These are phyloP conservation scores for Bullera alba DNA, from an alignment of 768 basidiomycete genomes.

Conservation along the genomic window DNA sequence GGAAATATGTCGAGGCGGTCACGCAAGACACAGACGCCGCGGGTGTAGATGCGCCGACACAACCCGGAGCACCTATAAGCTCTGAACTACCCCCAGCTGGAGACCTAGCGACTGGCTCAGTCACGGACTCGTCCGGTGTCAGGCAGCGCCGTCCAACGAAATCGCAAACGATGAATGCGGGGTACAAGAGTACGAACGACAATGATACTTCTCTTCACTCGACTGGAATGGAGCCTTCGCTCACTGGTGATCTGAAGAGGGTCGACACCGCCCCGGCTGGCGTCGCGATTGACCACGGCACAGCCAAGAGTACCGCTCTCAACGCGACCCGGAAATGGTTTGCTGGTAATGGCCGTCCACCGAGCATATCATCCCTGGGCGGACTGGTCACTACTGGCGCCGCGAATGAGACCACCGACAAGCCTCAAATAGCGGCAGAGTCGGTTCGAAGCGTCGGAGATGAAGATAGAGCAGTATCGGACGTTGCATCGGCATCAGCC, in stretches of 20 bases:
- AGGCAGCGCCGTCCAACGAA: conserved; percentile 17
- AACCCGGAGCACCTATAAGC: not conserved
- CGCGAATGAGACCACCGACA: too few species aligned
- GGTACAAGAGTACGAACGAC: too few species aligned
- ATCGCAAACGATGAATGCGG: conserved; percentile 17
- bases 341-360: not conserved
- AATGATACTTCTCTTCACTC: too few species aligned
- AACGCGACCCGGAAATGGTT: not conserved
- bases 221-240: too few species aligned
- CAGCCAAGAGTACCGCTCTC: not conserved
- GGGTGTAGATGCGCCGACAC: not conserved
- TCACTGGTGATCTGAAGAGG: not conserved
- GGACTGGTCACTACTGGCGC: too few species aligned
- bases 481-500: too few species aligned
- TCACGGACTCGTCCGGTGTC: conserved; percentile 23
- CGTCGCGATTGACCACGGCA: not conserved
- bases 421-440: too few species aligned
- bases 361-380: not conserved
- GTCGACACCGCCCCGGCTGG: conserved; percentile 7
- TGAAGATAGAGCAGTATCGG: too few species aligned
- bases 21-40: not conserved
- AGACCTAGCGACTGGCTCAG: conserved; percentile 12
- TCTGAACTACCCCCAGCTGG: conserved; percentile 1
- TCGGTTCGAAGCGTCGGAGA: too few species aligned
- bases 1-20: conserved; percentile 24